Evolutionary conservation across 108 stramenopile species (phyloP).

Genomic region (Discostella pseudostelligera): DNA sequence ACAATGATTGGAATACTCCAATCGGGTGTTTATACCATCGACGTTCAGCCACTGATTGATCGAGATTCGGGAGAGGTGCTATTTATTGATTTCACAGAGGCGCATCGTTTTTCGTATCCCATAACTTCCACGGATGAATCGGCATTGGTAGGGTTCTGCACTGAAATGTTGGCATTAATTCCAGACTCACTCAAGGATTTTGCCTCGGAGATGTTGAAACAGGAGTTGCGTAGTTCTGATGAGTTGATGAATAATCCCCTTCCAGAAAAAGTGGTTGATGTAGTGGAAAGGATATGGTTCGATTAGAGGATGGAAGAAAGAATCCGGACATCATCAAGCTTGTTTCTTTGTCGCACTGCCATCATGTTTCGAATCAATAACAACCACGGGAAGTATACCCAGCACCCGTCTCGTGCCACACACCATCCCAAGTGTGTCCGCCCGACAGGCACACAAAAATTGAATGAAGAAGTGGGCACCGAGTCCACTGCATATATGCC

Average conservation of each 20-base stretch:
- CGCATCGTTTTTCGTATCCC: constrained; percentile 26
- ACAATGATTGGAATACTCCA: constrained; percentile 62
- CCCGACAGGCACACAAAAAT: constrained; percentile 26
- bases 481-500: constrained; percentile 42
- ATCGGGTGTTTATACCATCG: constrained; percentile 54
- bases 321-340: neutral
- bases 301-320: neutral
- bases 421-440: constrained; percentile 17
- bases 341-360: neutral
- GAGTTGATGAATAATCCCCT: neutral
- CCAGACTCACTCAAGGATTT: constrained; percentile 25
- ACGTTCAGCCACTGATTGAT: constrained; percentile 66
- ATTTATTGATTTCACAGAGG: constrained; percentile 82
- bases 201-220: constrained; percentile 13
- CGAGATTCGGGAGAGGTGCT: constrained; percentile 52
- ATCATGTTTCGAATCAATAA: neutral
- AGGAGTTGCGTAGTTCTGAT: neutral
- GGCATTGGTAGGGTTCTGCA: constrained; percentile 50
- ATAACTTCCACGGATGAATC: constrained; percentile 28
- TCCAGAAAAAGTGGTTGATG: constrained; percentile 3
- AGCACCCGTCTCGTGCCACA: constrained; percentile 11
- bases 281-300: constrained; percentile 27
- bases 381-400: constrained; percentile 27
- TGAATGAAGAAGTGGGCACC: constrained; percentile 27
- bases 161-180: constrained; percentile 56